phyloP scores from a whole-genome alignment of 768 basidiomycete genomes.

The Solioccasus polychromus region DNA sequence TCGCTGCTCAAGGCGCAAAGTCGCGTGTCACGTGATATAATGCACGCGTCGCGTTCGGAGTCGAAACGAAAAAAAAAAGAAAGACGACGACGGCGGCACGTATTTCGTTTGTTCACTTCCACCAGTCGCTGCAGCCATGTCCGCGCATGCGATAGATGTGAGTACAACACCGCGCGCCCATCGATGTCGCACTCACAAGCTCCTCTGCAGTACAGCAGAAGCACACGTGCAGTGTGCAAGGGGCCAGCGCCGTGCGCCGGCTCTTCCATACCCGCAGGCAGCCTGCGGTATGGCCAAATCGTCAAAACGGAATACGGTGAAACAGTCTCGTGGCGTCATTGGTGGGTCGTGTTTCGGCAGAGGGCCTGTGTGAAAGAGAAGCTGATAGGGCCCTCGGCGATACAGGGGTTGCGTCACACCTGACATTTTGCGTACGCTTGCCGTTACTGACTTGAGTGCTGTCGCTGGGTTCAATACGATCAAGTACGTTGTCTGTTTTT shows the following conservation, averaged over 20 bases:
- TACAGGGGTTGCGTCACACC: slow-evolving; percentile 71
- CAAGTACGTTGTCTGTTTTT: slow-evolving; percentile 36
- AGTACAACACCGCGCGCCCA: slow-evolving; percentile 4
- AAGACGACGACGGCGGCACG: no score
- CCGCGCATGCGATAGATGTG: slow-evolving; percentile 32
- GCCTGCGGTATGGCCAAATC: slow-evolving; percentile 63
- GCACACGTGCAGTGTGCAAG: slow-evolving; percentile 65
- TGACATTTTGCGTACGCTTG: slow-evolving; percentile 50
- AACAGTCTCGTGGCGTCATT: slow-evolving; percentile 73
- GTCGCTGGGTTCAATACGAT: slow-evolving; percentile 52
- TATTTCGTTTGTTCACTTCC: no score
- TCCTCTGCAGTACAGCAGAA: slow-evolving; percentile 65
- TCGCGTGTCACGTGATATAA: slow-evolving; percentile 15
- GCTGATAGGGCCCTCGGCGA: slow-evolving; percentile 11
- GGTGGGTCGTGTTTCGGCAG: slow-evolving; percentile 44
- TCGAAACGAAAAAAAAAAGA: neutral
- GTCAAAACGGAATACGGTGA: slow-evolving; percentile 49
- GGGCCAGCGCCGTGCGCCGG: slow-evolving; percentile 60
- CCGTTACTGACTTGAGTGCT: slow-evolving; percentile 37
- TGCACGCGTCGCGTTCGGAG: no score
- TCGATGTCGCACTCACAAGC: slow-evolving; percentile 6
- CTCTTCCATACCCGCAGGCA: slow-evolving; percentile 48
- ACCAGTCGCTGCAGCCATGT: slow-evolving; percentile 8
- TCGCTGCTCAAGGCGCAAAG: neutral
- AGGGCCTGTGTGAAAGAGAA: slow-evolving; percentile 10